Percentiles rank a stretch among this genome's conserved stretches.
Conservation (phyloP, 1,139 yeast species). For the Hanseniaspora gamundiae region DNA sequence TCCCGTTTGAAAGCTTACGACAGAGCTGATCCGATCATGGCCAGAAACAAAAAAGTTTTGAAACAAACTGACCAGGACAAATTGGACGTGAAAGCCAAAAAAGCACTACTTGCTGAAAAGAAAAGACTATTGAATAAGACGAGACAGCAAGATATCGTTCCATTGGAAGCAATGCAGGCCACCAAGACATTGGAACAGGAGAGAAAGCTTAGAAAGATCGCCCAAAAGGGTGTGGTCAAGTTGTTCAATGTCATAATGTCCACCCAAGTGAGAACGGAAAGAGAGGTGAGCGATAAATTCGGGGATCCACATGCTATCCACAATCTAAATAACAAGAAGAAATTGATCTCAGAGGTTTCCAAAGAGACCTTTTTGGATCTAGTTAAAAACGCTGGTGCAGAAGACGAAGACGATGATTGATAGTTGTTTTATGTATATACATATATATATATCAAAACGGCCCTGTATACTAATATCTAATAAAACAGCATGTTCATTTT, state of each 20-base stretch:
- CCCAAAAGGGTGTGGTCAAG: constrained; percentile 89
- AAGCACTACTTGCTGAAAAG: constrained; percentile 59
- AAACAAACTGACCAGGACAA: constrained; percentile 72
- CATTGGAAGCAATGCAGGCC: constrained; percentile 43
- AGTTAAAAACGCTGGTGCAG: constrained; percentile 69
- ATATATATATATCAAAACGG: background rate
- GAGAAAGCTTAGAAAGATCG: constrained; percentile 61
- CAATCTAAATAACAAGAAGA: constrained; percentile 37
- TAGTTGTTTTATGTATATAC: background rate
- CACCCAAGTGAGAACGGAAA: constrained; percentile 56
- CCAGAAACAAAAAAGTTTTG: constrained; percentile 55
- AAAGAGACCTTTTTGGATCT: constrained; percentile 84
- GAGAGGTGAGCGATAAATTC: constrained; percentile 28
- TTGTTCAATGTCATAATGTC: constrained; percentile 82
- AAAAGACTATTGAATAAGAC: constrained; percentile 54
- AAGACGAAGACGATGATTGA: constrained; percentile 7
- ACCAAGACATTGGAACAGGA: constrained; percentile 59
- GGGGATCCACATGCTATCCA: constrained; percentile 19
- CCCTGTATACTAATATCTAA: constrained; percentile 1
- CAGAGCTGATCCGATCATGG: constrained; percentile 80
- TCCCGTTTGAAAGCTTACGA: constrained; percentile 83
- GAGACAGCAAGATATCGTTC: constrained; percentile 56
- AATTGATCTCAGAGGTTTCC: constrained; percentile 65
- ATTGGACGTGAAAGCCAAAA: constrained; percentile 73
- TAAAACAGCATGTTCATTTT: no score